These are phyloP conservation scores for Tinospora cordifolia DNA, from an alignment of 164 flowering plant genomes.

Conservation along the genomic window DNA sequence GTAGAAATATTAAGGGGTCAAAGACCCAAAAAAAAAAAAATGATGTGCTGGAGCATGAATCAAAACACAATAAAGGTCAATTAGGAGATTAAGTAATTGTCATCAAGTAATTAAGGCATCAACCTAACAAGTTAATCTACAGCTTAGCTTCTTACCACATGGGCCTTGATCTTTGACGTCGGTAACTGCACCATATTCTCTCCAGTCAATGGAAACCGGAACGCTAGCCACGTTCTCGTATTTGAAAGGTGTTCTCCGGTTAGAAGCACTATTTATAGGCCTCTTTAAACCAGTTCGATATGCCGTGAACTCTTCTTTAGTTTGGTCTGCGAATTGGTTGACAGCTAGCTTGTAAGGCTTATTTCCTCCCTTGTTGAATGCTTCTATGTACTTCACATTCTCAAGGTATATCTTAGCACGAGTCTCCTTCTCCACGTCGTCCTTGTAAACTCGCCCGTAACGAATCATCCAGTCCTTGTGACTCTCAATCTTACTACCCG, in stretches of 20 bases:
- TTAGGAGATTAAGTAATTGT: too few relatives aligned
- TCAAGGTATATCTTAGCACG: conserved; percentile 13
- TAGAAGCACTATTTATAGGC: not conserved
- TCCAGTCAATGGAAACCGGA: conserved; percentile 20
- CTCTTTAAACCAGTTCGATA: conserved; percentile 9
- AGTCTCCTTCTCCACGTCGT: conserved; percentile 3
- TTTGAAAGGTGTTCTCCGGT: not conserved
- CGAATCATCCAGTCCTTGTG: conserved; percentile 18
- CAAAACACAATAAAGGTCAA: too few relatives aligned
- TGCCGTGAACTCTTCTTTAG: conserved; percentile 17
- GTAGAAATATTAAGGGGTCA: too few relatives aligned
- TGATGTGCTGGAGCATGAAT: too few relatives aligned
- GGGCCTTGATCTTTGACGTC: conserved; percentile 23
- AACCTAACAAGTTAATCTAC: too few relatives aligned
- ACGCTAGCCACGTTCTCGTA: conserved; percentile 16
- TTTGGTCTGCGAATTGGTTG: conserved; percentile 18
- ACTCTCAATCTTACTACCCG: not conserved
- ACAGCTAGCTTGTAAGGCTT: conserved; percentile 7
- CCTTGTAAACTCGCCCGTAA: conserved; percentile 7
- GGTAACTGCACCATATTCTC: conserved; percentile 24
- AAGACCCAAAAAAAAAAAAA: too few relatives aligned
- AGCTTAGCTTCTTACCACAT: conserved; percentile 16
- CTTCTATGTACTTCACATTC: conserved; percentile 10
- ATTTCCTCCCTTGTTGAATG: conserved; percentile 11
- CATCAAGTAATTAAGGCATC: too few relatives aligned